These are phyloP conservation scores for Colletotrichum lini DNA, from an alignment of 2,329 filamentous ascomycete species.

Conservation along the genomic window DNA sequence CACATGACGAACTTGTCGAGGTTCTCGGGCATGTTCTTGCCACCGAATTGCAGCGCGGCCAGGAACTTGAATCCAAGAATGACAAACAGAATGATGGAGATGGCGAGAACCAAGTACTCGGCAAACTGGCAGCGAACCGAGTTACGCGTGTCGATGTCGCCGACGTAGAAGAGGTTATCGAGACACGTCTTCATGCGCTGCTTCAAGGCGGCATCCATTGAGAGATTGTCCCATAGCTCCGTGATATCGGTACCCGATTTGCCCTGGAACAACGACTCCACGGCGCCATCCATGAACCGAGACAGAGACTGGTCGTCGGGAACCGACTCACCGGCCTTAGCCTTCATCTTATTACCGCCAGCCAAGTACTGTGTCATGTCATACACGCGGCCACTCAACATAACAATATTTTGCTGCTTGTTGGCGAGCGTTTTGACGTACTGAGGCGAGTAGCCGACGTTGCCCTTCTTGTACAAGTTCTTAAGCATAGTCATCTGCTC, in stretches of 20 bases:
- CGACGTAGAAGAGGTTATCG: slow-evolving; percentile 95
- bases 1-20: slow-evolving; percentile 99
- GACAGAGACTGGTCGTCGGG: slow-evolving; percentile 66
- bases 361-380: slow-evolving; percentile 88
- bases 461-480: slow-evolving; percentile 86
- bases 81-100: slow-evolving; percentile 83
- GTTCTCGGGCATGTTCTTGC: slow-evolving; percentile 93
- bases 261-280: slow-evolving; percentile 83
- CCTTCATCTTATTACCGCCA: slow-evolving; percentile 78
- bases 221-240: slow-evolving; percentile 83
- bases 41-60: slow-evolving; percentile 93
- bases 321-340: slow-evolving; percentile 65
- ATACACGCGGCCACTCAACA: slow-evolving; percentile 85
- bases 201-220: slow-evolving; percentile 70
- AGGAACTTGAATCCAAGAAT: slow-evolving; percentile 98
- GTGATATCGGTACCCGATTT: slow-evolving; percentile 85
- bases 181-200: slow-evolving; percentile 84
- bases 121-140: slow-evolving; percentile 89
- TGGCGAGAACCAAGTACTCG: slow-evolving; percentile 88
- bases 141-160: slow-evolving; percentile 91
- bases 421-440: slow-evolving; percentile 80
- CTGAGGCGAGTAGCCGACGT: slow-evolving; percentile 84
- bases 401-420: slow-evolving; percentile 78
- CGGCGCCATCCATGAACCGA: slow-evolving; percentile 85
- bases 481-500: slow-evolving; percentile 88